Percentiles rank a stretch among this genome's conserved stretches.
Evolutionary conservation across 2,329 filamentous ascomycete species (phyloP).

Genomic region (Alternaria solani): DNA sequence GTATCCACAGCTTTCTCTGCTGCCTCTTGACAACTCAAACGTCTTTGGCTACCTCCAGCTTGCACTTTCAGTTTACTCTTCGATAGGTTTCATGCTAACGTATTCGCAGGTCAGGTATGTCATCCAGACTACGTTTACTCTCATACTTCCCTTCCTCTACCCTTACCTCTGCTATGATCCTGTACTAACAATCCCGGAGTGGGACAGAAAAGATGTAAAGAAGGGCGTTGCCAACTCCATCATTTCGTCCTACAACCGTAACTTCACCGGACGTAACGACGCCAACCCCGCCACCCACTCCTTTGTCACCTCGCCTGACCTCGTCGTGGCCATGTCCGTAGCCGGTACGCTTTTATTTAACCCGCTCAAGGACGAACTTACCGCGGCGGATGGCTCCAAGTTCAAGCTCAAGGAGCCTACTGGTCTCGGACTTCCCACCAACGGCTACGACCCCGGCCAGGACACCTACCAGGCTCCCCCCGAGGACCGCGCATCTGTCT

Average conservation of each 20-base stretch:
- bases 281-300: constrained; percentile 94
- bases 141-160: constrained; percentile 47
- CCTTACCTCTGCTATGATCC: background rate
- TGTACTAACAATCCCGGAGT: constrained; percentile 59
- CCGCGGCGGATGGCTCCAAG: constrained; percentile 95
- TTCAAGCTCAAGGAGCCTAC: constrained; percentile 84
- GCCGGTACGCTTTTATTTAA: constrained; percentile 92
- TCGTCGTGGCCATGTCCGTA: constrained; percentile 86
- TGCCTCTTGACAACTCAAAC: background rate
- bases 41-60: background rate
- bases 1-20: background rate
- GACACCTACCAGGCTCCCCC: constrained; percentile 98
- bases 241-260: constrained; percentile 98
- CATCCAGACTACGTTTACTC: constrained; percentile 26
- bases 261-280: constrained; percentile 98
- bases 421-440: constrained; percentile 79
- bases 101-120: background rate
- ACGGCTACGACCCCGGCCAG: constrained; percentile 88
- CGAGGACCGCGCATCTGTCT: constrained; percentile 73
- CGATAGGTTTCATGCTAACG: background rate
- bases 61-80: background rate
- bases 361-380: constrained; percentile 88
- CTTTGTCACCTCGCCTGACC: constrained; percentile 89
- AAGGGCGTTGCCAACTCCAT: constrained; percentile 98
- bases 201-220: constrained; percentile 92